phyloP scores from a whole-genome alignment of 306 rosid genomes.

The Gleditsia sinensis region DNA sequence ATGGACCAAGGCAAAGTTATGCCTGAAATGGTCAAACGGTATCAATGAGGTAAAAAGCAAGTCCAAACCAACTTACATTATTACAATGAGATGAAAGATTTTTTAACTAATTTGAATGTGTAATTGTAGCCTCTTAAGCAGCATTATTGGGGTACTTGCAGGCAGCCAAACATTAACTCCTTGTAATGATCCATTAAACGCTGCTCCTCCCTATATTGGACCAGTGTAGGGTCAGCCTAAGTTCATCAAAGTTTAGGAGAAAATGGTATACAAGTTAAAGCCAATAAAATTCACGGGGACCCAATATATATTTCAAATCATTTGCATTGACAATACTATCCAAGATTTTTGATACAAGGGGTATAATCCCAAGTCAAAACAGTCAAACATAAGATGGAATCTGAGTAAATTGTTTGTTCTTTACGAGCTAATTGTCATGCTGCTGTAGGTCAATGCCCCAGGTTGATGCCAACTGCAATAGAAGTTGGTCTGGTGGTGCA shows the following conservation, averaged over 20 bases:
- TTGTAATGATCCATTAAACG: not conserved
- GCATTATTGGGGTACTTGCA: not conserved
- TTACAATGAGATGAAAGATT: too few species aligned
- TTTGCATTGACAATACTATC: too few species aligned
- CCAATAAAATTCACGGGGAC: too few species aligned
- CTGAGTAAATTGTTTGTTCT: not conserved
- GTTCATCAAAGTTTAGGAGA: not conserved
- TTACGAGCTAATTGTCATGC: constrained; percentile 50
- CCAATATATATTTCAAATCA: too few species aligned
- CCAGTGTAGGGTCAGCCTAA: not conserved
- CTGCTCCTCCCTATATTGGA: not conserved
- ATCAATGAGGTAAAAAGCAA: too few species aligned
- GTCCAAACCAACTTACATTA: too few species aligned
- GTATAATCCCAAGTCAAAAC: constrained; percentile 8
- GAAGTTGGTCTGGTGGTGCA: constrained; percentile 70
- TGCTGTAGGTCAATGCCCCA: constrained; percentile 84
- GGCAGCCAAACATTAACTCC: not conserved
- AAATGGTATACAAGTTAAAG: not conserved
- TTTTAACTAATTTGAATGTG: too few species aligned
- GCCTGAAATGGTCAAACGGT: too few species aligned
- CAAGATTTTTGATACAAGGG: not conserved
- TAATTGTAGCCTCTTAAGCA: not conserved
- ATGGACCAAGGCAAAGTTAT: too few species aligned
- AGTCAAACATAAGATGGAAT: constrained; percentile 1
- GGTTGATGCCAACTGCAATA: constrained; percentile 80